Evolutionary conservation across 2,329 filamentous ascomycete species (phyloP), one percentile per base, ranked within the genome.

Genomic region (Allantophomopsis lycopodina): DNA sequence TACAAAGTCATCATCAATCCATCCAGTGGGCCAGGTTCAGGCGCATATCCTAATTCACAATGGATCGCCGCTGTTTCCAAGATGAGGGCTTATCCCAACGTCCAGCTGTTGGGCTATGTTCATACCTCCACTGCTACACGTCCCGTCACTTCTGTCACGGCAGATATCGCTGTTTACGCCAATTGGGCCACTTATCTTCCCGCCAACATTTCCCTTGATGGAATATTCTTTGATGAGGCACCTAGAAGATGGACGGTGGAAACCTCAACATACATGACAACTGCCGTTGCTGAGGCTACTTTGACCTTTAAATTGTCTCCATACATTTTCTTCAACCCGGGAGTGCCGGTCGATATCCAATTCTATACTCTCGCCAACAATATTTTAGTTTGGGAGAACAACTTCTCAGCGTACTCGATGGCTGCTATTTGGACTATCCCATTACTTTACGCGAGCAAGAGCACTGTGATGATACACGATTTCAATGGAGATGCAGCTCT

Each of bases 91-190:
- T 60, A 57, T 38, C 16, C 50, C 28, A 63, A 64, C 40, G 54
- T 58, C 14, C 46, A 52, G 1, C 46, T 55, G 4, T 40, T 64
- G 7, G 60, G 61, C 10, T 64, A 64, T 40, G 57, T 63, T n/a
- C 52, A 53, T 13, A 60, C 57, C 2, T 34, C 39, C 5, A 58
- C 59, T 33, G 56, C 49, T 5, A 46, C 40, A 1, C 45, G 56
- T 2, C 45, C 48, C 31, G 42, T 53, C 14, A 37, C 49, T 2
- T 46, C 48, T 2, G 54, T 64, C 12, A 18, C 13, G 17, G 16
- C 13, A 18, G 34, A 36, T 16, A 36, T 36, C 6, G n/a, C 13
- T 5, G 17, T 13, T 16, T 36, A 36, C n/a, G 34, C 34, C 3
- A 16, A 12, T 16, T 36, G 34, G 34, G 34, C 3, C 11, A 18